These are phyloP conservation scores for Podospora comata DNA, from an alignment of 495 filamentous ascomycete genomes.

Conservation along the genomic window DNA sequence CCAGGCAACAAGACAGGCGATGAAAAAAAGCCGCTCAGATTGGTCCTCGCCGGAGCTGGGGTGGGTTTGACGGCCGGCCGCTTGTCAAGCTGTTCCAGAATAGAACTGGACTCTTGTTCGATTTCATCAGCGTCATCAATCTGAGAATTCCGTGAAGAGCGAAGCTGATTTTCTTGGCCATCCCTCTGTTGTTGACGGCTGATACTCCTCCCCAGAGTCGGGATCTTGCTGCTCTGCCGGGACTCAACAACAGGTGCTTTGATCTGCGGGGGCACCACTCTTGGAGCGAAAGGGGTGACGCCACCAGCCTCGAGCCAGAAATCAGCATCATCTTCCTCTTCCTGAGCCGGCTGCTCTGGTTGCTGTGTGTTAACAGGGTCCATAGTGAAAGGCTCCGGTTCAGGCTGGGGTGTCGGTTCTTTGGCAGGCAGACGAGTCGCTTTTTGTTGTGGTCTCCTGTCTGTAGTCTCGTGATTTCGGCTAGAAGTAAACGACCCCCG, in stretches of 20 bases:
- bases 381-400: neutral
- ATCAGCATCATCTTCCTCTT: conserved; percentile 40
- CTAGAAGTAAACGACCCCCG: conserved; percentile 15
- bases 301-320: conserved; percentile 48
- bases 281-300: conserved; percentile 30
- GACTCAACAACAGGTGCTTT: conserved; percentile 26
- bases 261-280: conserved; percentile 17
- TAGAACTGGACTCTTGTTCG: conserved; percentile 35
- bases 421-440: neutral
- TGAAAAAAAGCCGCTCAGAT: conserved; percentile 47
- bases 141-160: neutral
- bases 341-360: conserved; percentile 11
- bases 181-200: neutral
- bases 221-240: conserved; percentile 36
- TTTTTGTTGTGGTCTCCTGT: neutral
- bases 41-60: conserved; percentile 18
- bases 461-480: conserved; percentile 15
- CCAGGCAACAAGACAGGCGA: conserved; percentile 43
- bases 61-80: neutral
- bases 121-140: conserved; percentile 1
- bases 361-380: neutral
- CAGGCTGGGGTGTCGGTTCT: neutral
- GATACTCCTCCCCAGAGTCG: conserved; percentile 42
- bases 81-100: conserved; percentile 23
- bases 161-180: neutral